Base-by-base conservation (phyloP, 2,329 filamentous ascomycete genomes). In the Aureobasidium leucospermi region DNA sequence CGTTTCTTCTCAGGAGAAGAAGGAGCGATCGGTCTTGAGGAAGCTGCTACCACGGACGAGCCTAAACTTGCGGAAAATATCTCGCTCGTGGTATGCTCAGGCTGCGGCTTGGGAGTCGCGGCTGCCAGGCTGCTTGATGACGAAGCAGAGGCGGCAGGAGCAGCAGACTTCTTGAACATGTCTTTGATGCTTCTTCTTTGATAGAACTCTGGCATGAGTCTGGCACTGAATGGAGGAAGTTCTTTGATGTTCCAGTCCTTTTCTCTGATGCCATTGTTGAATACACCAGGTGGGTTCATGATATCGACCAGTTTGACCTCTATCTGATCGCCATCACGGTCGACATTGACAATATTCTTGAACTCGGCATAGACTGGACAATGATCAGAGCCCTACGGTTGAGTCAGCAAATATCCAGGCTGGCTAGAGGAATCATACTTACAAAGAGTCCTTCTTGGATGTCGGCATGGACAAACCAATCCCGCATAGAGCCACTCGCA, bases 401-500 rank as follows among this genome's bases (percentile, higher is more conserved):
- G 15, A 34, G 13, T 64, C 29, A 64, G 59, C 38, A 5, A 3
- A 16, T 1, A 11, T 28, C 9, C n/a, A 8, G 32, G 10, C 15
- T 41, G 8, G 7, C 28, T 13, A 3, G 3, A 8, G 31, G 1
- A 23, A 13, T n/a, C 2, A 11, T n/a, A 61, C 71, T 45, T 67
- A 81, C 80, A 76, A 96, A 87, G 23, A 97, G 76, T 0, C 92
- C 92, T 73, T 96, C 90, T 70, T 97, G 94, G 34, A 97, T 97
- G 67, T 96, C 86, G 6, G 90, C 84, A 45, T 86, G 83, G 29
- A 76, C 78, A 67, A 96, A 88, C 90, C 92, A 96, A 55, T 82
- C 76, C 67, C 86, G 88, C 78, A 96, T 88, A 38, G 83, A 81
- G 42, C 86, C 78, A 64, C 85, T 94, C 70, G 90, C 96, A 3